phyloP scores from a whole-genome alignment of 257 asterid genomes.

The Solanum medicagineum region DNA sequence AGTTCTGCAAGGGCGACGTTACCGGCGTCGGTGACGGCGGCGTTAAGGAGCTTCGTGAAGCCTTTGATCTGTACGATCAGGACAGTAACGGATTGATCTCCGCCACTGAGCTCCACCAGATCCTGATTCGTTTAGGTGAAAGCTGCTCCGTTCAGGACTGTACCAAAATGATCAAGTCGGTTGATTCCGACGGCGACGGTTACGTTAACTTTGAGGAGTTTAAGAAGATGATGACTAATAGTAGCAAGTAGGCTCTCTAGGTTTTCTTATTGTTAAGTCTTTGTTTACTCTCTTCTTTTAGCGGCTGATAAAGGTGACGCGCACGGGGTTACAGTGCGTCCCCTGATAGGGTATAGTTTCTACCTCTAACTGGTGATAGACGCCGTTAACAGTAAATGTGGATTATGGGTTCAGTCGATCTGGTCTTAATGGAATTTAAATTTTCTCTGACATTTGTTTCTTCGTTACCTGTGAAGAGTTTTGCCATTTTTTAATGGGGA shows the following conservation, averaged over 20 bases:
- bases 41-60: conserved; percentile 60
- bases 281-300: background rate
- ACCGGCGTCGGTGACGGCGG: conserved; percentile 19
- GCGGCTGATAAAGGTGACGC: background rate
- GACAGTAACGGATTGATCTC: conserved; percentile 76
- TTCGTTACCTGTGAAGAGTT: background rate
- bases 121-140: conserved; percentile 70
- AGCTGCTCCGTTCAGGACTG: conserved; percentile 50
- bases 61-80: conserved; percentile 77
- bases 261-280: background rate
- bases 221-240: conserved; percentile 64
- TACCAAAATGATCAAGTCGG: conserved; percentile 57
- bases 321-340: background rate
- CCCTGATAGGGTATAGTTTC: background rate
- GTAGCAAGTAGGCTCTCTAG: background rate
- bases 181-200: conserved; percentile 81
- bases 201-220: conserved; percentile 62
- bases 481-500: background rate
- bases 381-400: background rate
- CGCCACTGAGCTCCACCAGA: conserved; percentile 55
- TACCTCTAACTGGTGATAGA: background rate
- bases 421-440: background rate
- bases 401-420: background rate
- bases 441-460: background rate
- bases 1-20: conserved; percentile 35